Base-by-base conservation (phyloP, 768 basidiomycete genomes). In the Tulasnella sp. region DNA sequence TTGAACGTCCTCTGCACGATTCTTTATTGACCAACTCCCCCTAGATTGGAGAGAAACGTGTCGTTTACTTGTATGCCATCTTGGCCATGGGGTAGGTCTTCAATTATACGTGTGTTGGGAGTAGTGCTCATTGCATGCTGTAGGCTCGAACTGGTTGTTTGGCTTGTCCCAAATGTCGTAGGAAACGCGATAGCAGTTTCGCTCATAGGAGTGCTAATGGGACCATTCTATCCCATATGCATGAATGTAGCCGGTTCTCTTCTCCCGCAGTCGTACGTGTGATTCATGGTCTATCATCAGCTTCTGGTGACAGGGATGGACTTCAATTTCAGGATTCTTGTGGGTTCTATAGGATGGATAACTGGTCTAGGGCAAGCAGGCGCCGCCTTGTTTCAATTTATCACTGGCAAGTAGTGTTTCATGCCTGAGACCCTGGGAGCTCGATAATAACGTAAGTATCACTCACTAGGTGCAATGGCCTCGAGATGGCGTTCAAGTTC, bases 311-410 rank as follows among this genome's bases (percentile, higher is more conserved):
- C n/a, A n/a, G n/a, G n/a, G n/a, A n/a, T n/a, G n/a, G n/a, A n/a
- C n/a, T n/a, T n/a, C n/a, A n/a, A n/a, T 47, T 32, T 25, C 27
- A 44, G 42, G 15, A n/a, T 57, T 9, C 16, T 53, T 22, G 42
- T 31, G 5, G 34, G 51, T 9, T 53, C 44, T 13, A 54, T 53
- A 39, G 56, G 66, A 15, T 66, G 64, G 63, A 68, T 68, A 33
- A 62, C 65, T 0, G 65, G 66, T 12, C 53, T 41, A 19, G 49
- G 49, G n/a, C 49, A 42, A 19, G 39, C 27, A 31, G 46, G 46
- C 16, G 77, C 49, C 34, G 83, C 84, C 0, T 55, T 81, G 5
- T 59, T 86, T 3, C 83, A 84, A 0, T 84, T 87, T 58, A 70
- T 83, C 32, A 57, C 59, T 3, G 53, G 53, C 28, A 35, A 2